Evolutionary conservation across 164 flowering plant species (phyloP).

Genomic region (Vitis rupestris): DNA sequence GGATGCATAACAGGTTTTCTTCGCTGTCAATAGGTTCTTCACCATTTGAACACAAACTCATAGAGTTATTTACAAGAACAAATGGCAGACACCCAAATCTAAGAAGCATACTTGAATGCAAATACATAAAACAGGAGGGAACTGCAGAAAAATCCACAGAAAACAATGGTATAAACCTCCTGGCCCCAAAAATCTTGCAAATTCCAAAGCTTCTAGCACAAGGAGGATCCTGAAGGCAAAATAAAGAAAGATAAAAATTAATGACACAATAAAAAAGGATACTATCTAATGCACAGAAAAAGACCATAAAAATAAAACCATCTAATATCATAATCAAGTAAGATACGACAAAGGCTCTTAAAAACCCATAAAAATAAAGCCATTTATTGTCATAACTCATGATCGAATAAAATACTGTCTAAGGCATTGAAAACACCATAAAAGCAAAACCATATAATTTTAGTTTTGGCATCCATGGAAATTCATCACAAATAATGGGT

Average conservation of each 20-base stretch:
- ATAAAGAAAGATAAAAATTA: constrained; percentile 1
- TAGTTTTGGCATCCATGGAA: too few species aligned
- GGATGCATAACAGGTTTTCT: constrained; percentile 6
- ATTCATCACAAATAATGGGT: too few species aligned
- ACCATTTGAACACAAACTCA: background rate
- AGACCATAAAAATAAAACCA: too few species aligned
- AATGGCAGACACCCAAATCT: constrained; percentile 18
- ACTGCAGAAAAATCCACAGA: constrained; percentile 56
- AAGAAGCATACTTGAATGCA: constrained; percentile 42
- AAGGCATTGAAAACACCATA: too few species aligned
- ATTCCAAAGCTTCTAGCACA: constrained; percentile 26
- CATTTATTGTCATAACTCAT: too few species aligned
- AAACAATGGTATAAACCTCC: constrained; percentile 44
- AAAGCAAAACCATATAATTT: too few species aligned
- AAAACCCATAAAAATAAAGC: too few species aligned
- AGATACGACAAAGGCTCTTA: too few species aligned
- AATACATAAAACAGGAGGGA: constrained; percentile 53
- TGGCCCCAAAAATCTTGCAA: constrained; percentile 54
- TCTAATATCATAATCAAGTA: too few species aligned
- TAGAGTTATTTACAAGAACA: constrained; percentile 13
- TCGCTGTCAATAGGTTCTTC: constrained; percentile 4
- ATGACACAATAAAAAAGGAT: background rate
- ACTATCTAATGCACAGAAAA: too few species aligned
- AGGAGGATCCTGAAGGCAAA: constrained; percentile 38
- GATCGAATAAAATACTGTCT: too few species aligned